Percentiles rank a stretch among this genome's conserved stretches.
Evolutionary conservation across 2,329 filamentous ascomycete species (phyloP).

Genomic region (Venturia pyrina): DNA sequence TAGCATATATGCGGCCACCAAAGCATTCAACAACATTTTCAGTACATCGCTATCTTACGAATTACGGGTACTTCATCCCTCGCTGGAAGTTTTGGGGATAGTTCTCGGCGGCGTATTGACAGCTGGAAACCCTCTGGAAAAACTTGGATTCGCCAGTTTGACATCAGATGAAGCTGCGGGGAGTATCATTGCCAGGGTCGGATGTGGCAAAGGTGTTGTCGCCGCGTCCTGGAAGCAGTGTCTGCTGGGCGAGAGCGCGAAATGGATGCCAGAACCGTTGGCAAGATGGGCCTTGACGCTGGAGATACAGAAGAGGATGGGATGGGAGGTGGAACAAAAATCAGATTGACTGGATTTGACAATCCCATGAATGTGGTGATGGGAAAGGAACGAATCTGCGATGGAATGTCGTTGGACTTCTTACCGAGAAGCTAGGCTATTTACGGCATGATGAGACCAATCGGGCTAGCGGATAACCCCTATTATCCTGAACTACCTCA

Average conservation of each 20-base stretch:
- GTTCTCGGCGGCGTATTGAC: neutral
- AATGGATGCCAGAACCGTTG: neutral
- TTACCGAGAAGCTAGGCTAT: too few relatives aligned
- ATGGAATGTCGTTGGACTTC: too few relatives aligned
- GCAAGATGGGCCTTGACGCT: neutral
- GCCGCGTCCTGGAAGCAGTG: conserved; percentile 7
- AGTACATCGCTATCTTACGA: conserved; percentile 7
- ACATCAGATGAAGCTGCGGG: neutral
- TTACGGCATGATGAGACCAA: too few relatives aligned
- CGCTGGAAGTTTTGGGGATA: conserved; percentile 4
- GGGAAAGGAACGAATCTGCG: too few relatives aligned
- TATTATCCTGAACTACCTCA: too few relatives aligned
- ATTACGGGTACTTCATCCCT: neutral
- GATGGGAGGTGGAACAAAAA: neutral
- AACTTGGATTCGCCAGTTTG: neutral
- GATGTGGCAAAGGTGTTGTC: conserved; percentile 5
- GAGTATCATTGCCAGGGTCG: conserved; percentile 1
- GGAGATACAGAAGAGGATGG: neutral
- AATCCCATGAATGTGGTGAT: too few relatives aligned
- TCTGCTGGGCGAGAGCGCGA: neutral
- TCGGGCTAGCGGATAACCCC: too few relatives aligned
- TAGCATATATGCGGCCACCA: conserved; percentile 6
- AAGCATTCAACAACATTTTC: conserved; percentile 10
- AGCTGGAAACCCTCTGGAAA: neutral
- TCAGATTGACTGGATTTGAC: neutral